phyloP scores from a whole-genome alignment of 768 basidiomycete species.

The Amanita muscaria region DNA sequence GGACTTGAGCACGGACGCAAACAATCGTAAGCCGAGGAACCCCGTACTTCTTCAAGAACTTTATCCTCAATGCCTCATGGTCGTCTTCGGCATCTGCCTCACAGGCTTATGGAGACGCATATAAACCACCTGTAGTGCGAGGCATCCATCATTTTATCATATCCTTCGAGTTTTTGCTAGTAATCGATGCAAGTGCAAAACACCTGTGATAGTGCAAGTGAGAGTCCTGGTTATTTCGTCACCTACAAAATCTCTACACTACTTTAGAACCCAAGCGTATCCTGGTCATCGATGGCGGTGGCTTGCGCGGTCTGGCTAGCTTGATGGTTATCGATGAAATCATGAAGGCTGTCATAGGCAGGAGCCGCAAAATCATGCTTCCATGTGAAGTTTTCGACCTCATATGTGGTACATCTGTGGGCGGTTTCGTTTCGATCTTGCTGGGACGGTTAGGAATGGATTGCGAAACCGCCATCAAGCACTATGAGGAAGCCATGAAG shows the following conservation, averaged over 20 bases:
- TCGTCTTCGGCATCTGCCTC: slow-evolving; percentile 42
- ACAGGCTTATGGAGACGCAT: too few species aligned
- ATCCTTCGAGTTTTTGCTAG: too few species aligned
- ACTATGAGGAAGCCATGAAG: slow-evolving; percentile 14
- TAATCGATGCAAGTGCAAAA: too few species aligned
- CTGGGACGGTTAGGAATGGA: slow-evolving; percentile 21
- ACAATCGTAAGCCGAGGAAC: slow-evolving; percentile 51
- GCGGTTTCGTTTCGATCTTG: slow-evolving; percentile 20
- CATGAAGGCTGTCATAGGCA: slow-evolving; percentile 13
- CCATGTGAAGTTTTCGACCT: slow-evolving; percentile 24
- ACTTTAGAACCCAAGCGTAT: slow-evolving; percentile 9
- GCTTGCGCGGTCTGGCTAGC: slow-evolving; percentile 19
- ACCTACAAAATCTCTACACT: too few species aligned
- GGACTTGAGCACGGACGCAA: slow-evolving; percentile 92
- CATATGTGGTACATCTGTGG: slow-evolving; percentile 22
- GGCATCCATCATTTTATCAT: too few species aligned
- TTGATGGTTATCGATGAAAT: slow-evolving; percentile 19
- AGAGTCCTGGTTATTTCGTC: too few species aligned
- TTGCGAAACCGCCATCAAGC: slow-evolving; percentile 17
- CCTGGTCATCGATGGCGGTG: slow-evolving; percentile 21
- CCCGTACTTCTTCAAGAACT: slow-evolving; percentile 65
- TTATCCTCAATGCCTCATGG: slow-evolving; percentile 36
- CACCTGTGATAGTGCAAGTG: too few species aligned
- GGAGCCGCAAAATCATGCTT: slow-evolving; percentile 12
- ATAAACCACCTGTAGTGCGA: too few species aligned